Evolutionary conservation across 2,329 filamentous ascomycete genomes (phyloP), one percentile per base, ranked within the genome.

Genomic region (Cytospora leucostoma): DNA sequence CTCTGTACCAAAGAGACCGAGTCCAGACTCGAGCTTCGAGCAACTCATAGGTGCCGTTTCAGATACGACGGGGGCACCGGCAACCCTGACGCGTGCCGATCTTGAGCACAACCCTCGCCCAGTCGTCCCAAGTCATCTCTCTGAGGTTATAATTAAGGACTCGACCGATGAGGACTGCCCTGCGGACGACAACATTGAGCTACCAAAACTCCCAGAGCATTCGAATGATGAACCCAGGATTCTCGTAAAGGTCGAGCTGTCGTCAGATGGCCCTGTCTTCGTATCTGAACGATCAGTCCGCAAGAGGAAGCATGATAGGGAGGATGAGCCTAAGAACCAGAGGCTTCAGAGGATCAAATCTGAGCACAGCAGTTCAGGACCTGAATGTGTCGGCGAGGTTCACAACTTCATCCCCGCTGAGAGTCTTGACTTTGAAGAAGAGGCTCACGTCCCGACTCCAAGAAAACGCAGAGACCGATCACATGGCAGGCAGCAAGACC

Each of bases 371-470:
- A 70, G 69, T 50, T 74, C 75, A n/a, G 73, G 74, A 21, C 71
- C 70, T 0, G 65, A 72, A 2, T 59, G 72, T 50, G 70, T 63
- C 15, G 67, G 68, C 50, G 73, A 72, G 50, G 66, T 65, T 17
- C 66, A 65, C 54, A 65, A 66, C 11, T 76, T 79, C 64, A 68
- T 74, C 21, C 76, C 79, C 0, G 77, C 83, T 49, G 85, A 87
- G 58, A 89, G 85, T 60, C 78, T 89, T 57, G 87, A 90, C 69
- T 76, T 89, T 12, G 83, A 86, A 69, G 78, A 81, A 50, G 80
- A 78, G 8, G 73, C 76, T 19, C 68, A 74, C 54, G 75, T 80
- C 68, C 71, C 77, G 58, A 84, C 79, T 13, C 78, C 77, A 57
- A 75, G 74, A 66, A 78, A 80, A 66, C 70, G 71, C 54, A 66